Base-by-base conservation (phyloP, 2,329 filamentous ascomycete genomes). In the Biscogniauxia marginata region DNA sequence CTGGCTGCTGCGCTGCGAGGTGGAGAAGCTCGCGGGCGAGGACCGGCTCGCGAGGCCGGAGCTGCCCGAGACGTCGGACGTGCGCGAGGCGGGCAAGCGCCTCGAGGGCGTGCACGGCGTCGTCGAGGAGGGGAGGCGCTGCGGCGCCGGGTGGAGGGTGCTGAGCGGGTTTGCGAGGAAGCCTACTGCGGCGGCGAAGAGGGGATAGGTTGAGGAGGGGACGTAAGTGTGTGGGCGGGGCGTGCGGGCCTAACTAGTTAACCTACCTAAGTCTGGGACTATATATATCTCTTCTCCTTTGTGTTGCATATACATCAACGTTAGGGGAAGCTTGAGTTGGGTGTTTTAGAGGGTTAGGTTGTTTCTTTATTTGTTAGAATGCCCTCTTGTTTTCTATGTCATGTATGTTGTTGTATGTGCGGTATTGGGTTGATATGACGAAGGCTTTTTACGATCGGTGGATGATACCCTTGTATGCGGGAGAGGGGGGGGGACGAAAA, bases 1-100 rank as follows among this genome's bases (percentile, higher is more conserved):
- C 71, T 99, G 95, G 95, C 83, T 98, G 72, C 77, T 97, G 63
- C 90, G 91, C 68, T 83, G 93, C 67, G 90, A 95, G 76, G 84
- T 88, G 75, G 93, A 97, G 78, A 95, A 83, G 73, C 79, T 79
- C 4, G 79, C 91, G 69, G 89, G 90, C 22, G 87, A 91, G 69
- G 73, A 81, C 59, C 73, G 82, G 9, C 77, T 85, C 21, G 30
- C 13, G 30, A 39, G 30, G 30, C 13, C 11, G 30, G 2, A 16
- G 30, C 75, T 74, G 4, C 80, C 84, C 64, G 83, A 81, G 8
- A 76, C 80, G 20, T 71, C 75, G 46, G 77, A 80, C 49, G 78
- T 84, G 71, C 72, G 74, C 53, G 79, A 84, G 73, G 83, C 84
- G 7, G 82, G 79, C 57, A 82, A 82, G 69, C 83, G 80, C 65